Evolutionary conservation across 208 protist genomes (phyloP).

Genomic region (Trypanosoma congolense): DNA sequence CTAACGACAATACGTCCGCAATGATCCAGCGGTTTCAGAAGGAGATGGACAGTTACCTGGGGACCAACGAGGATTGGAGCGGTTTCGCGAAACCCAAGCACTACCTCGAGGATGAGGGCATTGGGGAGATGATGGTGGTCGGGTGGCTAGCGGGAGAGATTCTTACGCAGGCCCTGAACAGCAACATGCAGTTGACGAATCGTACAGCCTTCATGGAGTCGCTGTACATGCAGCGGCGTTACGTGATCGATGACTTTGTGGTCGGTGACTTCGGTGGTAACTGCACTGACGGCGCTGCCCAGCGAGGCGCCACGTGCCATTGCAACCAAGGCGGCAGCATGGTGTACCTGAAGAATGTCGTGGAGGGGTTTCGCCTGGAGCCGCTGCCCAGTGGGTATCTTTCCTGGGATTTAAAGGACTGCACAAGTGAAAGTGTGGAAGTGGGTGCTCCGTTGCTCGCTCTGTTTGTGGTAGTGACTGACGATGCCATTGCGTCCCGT

Average conservation of each 20-base stretch:
- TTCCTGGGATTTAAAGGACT: background rate
- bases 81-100: constrained; percentile 1
- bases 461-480: background rate
- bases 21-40: constrained; percentile 21
- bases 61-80: background rate
- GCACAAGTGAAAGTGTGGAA: background rate
- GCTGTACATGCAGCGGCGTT: constrained; percentile 23
- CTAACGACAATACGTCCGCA: constrained; percentile 12
- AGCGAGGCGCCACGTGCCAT: constrained; percentile 6
- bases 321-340: constrained; percentile 20
- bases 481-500: background rate
- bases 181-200: background rate
- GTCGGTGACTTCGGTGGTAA: constrained; percentile 25
- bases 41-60: constrained; percentile 21
- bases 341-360: constrained; percentile 11
- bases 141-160: constrained; percentile 3
- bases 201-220: constrained; percentile 8
- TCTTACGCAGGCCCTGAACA: background rate
- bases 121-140: constrained; percentile 16
- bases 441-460: background rate
- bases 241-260: constrained; percentile 19
- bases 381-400: background rate
- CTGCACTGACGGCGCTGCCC: background rate
- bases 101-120: constrained; percentile 16
- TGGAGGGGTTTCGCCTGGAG: background rate